phyloP scores from a whole-genome alignment of 2,329 filamentous ascomycete genomes.

The Davidsoniella eucalypti region DNA sequence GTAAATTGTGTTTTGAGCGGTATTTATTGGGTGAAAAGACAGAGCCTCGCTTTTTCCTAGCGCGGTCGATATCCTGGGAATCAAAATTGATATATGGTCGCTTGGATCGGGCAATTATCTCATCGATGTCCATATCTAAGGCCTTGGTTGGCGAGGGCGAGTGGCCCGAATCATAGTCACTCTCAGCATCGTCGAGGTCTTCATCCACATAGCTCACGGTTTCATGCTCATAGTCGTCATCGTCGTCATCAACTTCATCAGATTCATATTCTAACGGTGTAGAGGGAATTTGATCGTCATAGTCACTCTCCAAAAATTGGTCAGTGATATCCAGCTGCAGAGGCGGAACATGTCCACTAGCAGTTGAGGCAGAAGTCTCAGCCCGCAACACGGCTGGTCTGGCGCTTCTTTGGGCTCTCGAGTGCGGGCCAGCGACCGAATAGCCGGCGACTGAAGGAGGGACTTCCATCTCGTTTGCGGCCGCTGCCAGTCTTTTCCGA shows the following conservation, averaged over 20 bases:
- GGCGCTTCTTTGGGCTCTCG: conserved; percentile 10
- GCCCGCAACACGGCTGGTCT: conserved; percentile 2
- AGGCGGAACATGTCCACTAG: neutral
- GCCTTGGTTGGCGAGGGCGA: conserved; percentile 8
- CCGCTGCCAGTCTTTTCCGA: neutral
- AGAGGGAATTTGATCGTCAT: neutral
- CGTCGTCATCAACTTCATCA: neutral
- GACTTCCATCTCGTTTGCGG: conserved; percentile 1
- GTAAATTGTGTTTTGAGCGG: too few relatives aligned
- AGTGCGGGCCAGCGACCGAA: conserved; percentile 5
- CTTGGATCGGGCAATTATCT: conserved; percentile 4
- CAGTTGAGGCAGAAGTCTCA: neutral
- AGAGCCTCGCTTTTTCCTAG: too few relatives aligned
- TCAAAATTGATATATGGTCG: too few relatives aligned
- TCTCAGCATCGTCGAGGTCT: neutral
- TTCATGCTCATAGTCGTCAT: conserved; percentile 3
- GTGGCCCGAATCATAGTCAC: neutral
- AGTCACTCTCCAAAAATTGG: neutral
- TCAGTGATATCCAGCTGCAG: neutral
- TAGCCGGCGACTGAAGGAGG: conserved; percentile 1
- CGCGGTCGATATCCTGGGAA: too few relatives aligned
- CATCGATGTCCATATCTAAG: conserved; percentile 10
- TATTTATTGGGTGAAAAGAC: too few relatives aligned
- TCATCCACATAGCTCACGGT: neutral
- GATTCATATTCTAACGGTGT: neutral